phyloP scores from a whole-genome alignment of 75 land plant species.

The Gnetum montanum region DNA sequence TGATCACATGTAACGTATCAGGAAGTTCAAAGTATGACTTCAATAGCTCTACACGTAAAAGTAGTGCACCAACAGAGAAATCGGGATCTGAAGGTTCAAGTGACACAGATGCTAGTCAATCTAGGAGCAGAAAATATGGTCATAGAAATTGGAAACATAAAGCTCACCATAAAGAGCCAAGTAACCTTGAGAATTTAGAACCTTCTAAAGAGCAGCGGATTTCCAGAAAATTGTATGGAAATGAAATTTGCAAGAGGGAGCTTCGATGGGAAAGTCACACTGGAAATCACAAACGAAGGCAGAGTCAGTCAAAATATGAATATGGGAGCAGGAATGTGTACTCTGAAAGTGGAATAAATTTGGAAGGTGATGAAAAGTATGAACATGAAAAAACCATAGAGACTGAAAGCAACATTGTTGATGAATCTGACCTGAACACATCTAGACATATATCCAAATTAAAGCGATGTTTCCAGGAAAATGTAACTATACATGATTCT shows the following conservation, averaged over 20 bases:
- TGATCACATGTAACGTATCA: neutral
- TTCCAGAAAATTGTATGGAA: neutral
- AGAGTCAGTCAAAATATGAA: conserved; percentile 14
- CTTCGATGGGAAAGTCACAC: conserved; percentile 9
- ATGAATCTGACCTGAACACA: conserved; percentile 3
- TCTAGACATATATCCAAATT: conserved; percentile 11
- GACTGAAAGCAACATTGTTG: conserved; percentile 11
- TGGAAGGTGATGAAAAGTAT: conserved; percentile 16
- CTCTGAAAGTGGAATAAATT: conserved; percentile 11
- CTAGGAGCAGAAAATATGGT: conserved; percentile 6
- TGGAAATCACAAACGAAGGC: conserved; percentile 4
- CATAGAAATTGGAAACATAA: conserved; percentile 2
- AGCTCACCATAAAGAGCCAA: conserved; percentile 11
- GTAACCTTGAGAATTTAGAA: conserved; percentile 10
- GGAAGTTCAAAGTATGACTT: conserved; percentile 2
- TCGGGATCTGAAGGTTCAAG: conserved; percentile 4
- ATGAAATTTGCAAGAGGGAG: conserved; percentile 7
- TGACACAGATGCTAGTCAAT: conserved; percentile 2
- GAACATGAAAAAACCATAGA: conserved; percentile 14
- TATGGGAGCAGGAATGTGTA: conserved; percentile 9
- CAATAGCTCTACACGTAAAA: neutral
- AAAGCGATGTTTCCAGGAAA: conserved; percentile 11
- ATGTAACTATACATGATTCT: conserved; percentile 1
- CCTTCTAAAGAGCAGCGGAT: neutral
- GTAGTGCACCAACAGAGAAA: neutral